A percentile compares a stretch with the other conserved stretches of the same genome.
Evolutionary conservation across 108 stramenopile genomes (phyloP).

Genomic region (Pseudonitzschia multistriata): DNA sequence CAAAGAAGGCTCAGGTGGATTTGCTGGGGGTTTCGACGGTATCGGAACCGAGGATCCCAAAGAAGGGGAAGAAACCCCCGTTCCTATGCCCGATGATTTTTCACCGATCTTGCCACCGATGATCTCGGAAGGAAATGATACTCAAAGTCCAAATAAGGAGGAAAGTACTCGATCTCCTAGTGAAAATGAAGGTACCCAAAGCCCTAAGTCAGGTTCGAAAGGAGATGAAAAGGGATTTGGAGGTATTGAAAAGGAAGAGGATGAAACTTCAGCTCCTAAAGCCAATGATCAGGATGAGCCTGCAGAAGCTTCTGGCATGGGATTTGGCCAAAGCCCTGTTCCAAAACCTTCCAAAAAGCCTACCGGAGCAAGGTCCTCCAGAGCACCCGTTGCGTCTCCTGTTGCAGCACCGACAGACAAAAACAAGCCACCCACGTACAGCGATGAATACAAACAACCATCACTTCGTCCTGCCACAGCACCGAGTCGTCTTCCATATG

Average conservation of each 20-base stretch:
- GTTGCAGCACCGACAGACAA: background rate
- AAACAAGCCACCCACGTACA: background rate
- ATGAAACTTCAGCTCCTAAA: background rate
- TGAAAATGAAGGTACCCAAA: background rate
- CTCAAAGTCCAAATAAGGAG: background rate
- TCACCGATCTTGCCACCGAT: too few relatives aligned
- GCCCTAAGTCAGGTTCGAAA: too few relatives aligned
- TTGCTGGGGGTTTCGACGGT: background rate
- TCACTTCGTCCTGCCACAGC: conserved; percentile 9
- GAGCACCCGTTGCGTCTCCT: conserved; percentile 1
- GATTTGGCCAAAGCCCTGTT: conserved; percentile 1
- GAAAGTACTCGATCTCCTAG: background rate
- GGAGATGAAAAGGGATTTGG: background rate
- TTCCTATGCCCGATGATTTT: too few relatives aligned
- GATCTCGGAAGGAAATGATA: too few relatives aligned
- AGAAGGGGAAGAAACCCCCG: too few relatives aligned
- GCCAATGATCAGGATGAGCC: conserved; percentile 9
- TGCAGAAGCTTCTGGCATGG: too few relatives aligned
- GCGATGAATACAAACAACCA: background rate
- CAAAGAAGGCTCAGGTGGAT: background rate
- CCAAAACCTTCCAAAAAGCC: background rate
- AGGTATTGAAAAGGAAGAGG: background rate
- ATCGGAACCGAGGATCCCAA: background rate
- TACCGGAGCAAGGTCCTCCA: background rate
- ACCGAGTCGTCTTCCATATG: too few relatives aligned